Percentiles rank a stretch among this genome's conserved stretches.
Conservation (phyloP, 1,284 basidiomycete species). For the Cryptococcus jaspeensis region DNA sequence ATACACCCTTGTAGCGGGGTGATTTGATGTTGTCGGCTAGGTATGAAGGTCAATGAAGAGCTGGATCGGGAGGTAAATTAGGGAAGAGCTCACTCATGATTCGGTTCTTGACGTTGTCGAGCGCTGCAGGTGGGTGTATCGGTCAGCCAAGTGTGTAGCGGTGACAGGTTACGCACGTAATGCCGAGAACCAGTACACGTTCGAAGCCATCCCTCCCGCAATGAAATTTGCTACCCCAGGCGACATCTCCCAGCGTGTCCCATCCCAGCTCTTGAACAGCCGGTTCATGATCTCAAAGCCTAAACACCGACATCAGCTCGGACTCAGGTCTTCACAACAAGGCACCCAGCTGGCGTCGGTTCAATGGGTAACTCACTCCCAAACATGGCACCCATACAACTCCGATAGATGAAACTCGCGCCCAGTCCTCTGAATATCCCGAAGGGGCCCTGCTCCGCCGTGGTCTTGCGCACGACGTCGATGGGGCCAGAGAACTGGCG, state of each 20-base stretch:
- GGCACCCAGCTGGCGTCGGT: not conserved
- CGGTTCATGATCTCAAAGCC: slow-evolving; percentile 52
- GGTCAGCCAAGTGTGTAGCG: not conserved
- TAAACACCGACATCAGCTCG: slow-evolving; percentile 8
- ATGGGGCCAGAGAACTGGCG: slow-evolving; percentile 43
- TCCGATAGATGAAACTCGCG: slow-evolving; percentile 48
- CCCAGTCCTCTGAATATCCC: slow-evolving; percentile 50
- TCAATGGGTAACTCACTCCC: slow-evolving; percentile 35
- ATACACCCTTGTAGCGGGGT: slow-evolving; percentile 42
- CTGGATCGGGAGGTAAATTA: not conserved
- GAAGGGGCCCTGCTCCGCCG: slow-evolving; percentile 35
- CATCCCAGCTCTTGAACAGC: slow-evolving; percentile 44
- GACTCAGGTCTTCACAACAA: not conserved
- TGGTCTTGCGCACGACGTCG: slow-evolving; percentile 49
- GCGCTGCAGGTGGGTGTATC: slow-evolving; percentile 18
- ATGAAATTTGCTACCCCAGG: slow-evolving; percentile 44
- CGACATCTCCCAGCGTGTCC: slow-evolving; percentile 48
- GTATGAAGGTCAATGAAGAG: not conserved
- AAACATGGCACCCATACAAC: slow-evolving; percentile 50
- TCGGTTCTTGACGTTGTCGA: slow-evolving; percentile 51
- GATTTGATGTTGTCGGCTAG: slow-evolving; percentile 41
- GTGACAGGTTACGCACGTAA: slow-evolving; percentile 32
- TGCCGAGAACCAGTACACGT: slow-evolving; percentile 48
- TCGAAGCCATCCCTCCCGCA: slow-evolving; percentile 51
- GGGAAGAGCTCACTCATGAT: slow-evolving; percentile 41